Conservation (phyloP, 2,329 filamentous ascomycete species). For the Fusarium citri region DNA sequence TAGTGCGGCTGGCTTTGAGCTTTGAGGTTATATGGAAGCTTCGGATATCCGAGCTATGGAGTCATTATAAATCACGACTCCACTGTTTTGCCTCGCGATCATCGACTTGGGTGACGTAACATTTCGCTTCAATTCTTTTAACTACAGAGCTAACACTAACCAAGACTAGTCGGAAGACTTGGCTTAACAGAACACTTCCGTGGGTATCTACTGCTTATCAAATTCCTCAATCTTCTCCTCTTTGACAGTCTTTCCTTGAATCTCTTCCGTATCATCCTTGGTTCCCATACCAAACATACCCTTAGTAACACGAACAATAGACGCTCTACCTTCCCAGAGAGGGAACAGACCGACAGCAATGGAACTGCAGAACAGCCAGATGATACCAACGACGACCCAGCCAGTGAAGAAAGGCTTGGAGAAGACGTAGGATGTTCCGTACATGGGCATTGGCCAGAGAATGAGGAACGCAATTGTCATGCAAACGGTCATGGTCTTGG, state of each 20-base stretch:
- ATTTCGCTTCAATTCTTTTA: background rate
- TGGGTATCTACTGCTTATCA: constrained; percentile 18
- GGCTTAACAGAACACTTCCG: background rate
- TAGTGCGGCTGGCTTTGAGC: background rate
- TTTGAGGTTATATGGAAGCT: background rate
- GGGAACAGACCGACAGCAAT: constrained; percentile 84
- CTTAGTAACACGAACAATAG: constrained; percentile 29
- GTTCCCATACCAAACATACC: constrained; percentile 36
- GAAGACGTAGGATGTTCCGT: constrained; percentile 79
- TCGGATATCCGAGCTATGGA: background rate
- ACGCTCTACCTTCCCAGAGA: constrained; percentile 76
- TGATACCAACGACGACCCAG: constrained; percentile 76
- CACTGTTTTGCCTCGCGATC: background rate
- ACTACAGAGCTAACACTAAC: no score
- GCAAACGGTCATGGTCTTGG: constrained; percentile 50
- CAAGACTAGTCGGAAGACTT: background rate
- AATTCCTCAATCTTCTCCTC: constrained; percentile 29
- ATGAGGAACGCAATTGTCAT: constrained; percentile 77
- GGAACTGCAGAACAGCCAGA: constrained; percentile 78
- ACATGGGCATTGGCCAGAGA: constrained; percentile 94
- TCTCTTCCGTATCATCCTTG: background rate
- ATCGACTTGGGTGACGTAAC: background rate
- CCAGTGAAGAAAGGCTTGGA: constrained; percentile 74
- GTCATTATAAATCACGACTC: constrained; percentile 8
- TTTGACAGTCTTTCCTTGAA: constrained; percentile 9